phyloP scores from a whole-genome alignment of 1,284 basidiomycete species.

The Sporisorium reilianum region DNA sequence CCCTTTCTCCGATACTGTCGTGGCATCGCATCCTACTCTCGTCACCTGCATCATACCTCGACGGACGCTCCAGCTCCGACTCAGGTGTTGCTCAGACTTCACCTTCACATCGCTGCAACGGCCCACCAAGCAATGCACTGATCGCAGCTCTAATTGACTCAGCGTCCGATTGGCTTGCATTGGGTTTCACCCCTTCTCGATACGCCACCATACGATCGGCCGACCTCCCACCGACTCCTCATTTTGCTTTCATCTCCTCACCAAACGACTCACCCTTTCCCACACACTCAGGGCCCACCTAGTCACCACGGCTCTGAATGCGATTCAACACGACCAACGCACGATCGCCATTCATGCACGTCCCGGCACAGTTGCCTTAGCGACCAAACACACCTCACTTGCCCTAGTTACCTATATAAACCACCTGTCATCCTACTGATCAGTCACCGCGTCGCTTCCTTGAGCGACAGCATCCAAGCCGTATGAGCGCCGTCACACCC shows the following conservation, averaged over 20 bases:
- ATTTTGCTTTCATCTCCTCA: neutral
- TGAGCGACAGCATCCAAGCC: neutral
- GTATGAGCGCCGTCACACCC: conserved; percentile 51
- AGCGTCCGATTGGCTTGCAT: conserved; percentile 3
- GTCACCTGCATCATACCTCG: neutral
- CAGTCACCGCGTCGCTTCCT: too few relatives aligned
- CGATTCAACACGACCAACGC: neutral
- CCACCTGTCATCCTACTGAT: neutral
- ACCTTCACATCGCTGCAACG: neutral
- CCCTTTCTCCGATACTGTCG: neutral
- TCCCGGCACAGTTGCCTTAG: neutral
- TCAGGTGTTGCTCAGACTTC: too few relatives aligned
- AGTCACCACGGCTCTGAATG: too few relatives aligned
- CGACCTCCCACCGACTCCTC: neutral
- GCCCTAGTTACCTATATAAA: neutral
- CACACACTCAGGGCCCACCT: neutral
- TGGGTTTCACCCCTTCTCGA: neutral
- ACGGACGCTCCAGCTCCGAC: neutral
- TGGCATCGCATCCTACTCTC: neutral
- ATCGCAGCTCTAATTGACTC: neutral
- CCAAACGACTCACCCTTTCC: neutral
- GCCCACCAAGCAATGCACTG: neutral
- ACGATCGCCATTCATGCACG: conserved; percentile 8
- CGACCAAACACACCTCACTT: neutral
- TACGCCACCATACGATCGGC: neutral